These are phyloP conservation scores for Fonsecaea erecta DNA, from an alignment of 2,329 filamentous ascomycete species.

Conservation along the genomic window DNA sequence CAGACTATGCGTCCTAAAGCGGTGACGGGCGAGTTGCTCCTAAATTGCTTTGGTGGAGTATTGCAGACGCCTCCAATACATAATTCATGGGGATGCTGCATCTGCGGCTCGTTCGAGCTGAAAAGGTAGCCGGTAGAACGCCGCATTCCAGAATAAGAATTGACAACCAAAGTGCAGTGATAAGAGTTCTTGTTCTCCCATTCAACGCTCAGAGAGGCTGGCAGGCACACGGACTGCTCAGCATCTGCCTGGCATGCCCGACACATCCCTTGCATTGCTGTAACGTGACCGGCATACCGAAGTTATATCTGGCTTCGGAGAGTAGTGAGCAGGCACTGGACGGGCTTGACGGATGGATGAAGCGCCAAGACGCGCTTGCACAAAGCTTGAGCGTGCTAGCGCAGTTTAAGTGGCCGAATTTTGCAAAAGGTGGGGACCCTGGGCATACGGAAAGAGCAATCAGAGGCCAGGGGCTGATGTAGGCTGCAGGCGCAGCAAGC, in stretches of 20 bases:
- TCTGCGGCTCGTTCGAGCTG: not conserved
- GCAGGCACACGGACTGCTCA: not conserved
- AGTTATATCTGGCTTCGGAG: not conserved
- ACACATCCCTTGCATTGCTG: not conserved
- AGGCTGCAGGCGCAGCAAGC: conserved; percentile 30
- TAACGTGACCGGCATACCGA: not conserved
- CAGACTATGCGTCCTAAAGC: not conserved
- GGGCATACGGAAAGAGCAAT: conserved; percentile 25
- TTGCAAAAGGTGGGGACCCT: conserved; percentile 8
- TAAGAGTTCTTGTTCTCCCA: not conserved
- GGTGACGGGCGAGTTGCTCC: not conserved
- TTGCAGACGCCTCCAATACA: not conserved
- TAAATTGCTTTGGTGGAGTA: not conserved
- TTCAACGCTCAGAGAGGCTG: not conserved
- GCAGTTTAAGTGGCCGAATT: conserved; percentile 9
- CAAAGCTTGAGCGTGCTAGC: conserved; percentile 29
- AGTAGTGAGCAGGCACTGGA: not conserved
- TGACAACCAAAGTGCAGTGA: not conserved
- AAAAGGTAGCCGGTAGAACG: not conserved
- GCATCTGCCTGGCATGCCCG: not conserved
- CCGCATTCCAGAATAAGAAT: not conserved
- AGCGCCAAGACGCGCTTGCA: conserved; percentile 13
- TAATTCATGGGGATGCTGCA: not conserved
- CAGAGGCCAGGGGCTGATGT: conserved; percentile 29
- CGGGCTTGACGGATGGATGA: not conserved